Evolutionary conservation across 2,329 filamentous ascomycete genomes (phyloP).

Genomic region (Diaporthe citri): DNA sequence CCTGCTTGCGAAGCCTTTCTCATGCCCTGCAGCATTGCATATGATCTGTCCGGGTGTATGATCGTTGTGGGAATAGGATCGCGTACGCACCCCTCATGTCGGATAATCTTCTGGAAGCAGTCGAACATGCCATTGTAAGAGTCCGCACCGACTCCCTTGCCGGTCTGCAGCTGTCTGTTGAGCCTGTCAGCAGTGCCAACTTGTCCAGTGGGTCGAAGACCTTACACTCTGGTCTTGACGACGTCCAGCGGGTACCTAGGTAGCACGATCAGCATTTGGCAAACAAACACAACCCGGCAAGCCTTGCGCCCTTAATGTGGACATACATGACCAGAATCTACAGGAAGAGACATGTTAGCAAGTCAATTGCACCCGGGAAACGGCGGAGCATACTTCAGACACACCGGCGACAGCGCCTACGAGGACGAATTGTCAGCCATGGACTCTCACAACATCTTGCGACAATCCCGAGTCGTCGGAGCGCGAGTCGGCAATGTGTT

Average conservation of each 20-base stretch:
- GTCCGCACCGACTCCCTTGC: slow-evolving; percentile 79
- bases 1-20: not conserved
- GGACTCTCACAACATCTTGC: slow-evolving; percentile 41
- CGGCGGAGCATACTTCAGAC: slow-evolving; percentile 80
- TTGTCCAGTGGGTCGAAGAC: slow-evolving; percentile 39
- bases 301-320: slow-evolving; percentile 2
- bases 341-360: slow-evolving; percentile 43
- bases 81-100: slow-evolving; percentile 84
- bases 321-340: slow-evolving; percentile 90
- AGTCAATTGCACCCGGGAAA: slow-evolving; percentile 40
- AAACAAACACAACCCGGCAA: slow-evolving; percentile 42
- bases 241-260: slow-evolving; percentile 97
- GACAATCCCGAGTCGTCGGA: slow-evolving; percentile 36
- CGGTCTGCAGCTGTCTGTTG: slow-evolving; percentile 85
- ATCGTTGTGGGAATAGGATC: not conserved
- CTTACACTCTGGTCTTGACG: slow-evolving; percentile 96
- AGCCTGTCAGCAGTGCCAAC: slow-evolving; percentile 32
- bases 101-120: slow-evolving; percentile 97
- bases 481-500: slow-evolving; percentile 41
- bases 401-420: slow-evolving; percentile 94
- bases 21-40: not conserved
- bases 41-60: not conserved
- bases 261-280: slow-evolving; percentile 35
- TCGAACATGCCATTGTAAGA: slow-evolving; percentile 97
- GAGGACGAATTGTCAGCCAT: slow-evolving; percentile 46